Base-by-base conservation (phyloP, 2,329 filamentous ascomycete species). In the Fusarium newnesense region DNA sequence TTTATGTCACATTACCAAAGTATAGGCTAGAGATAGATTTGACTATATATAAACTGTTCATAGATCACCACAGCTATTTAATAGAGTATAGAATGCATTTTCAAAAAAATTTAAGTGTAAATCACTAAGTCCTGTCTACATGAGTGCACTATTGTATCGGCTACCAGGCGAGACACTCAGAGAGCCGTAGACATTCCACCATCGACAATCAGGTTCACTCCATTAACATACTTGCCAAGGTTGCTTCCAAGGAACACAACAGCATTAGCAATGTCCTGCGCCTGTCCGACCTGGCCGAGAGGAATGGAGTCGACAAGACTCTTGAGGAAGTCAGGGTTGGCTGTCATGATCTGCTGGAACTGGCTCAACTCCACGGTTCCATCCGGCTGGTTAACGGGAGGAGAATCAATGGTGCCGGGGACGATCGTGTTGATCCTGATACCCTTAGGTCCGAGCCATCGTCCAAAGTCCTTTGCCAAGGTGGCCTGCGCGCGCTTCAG, bases 361-460 rank as follows among this genome's bases (percentile, higher is more conserved):
- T 19, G 60, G n/a, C 77, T 79, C 18, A 53, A 26, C 54, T 78
- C 65, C 30, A 73, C 46, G 2, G 71, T 72, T 7, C 77, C 77
- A 32, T 79, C 74, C 1, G 77, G 50, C 2, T 56, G 43, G 2
- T 32, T 39, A 1, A 74, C 40, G 1, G 66, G 54, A 0, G 77
- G 76, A 3, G 72, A 64, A n/a, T 76, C 65, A 18, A 78, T 74
- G 4, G 63, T 58, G 1, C 77, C 77, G 1, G 77, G 77, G 2
- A 46, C 72, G 19, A 78, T 57, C 0, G 70, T 64, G 19, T 78
- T 78, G 50, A 79, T 74, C 18, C 77, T 73, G 18, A 78, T 70
- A 13, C 77, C 77, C 24, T 69, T 54, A 0, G 71, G 71, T 3
- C 59, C 73, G 15, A 78, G 73, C 46, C 62, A 71, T 12, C 67